phyloP scores from a whole-genome alignment of 2,329 filamentous ascomycete genomes.

The Aspergillus tanneri region DNA sequence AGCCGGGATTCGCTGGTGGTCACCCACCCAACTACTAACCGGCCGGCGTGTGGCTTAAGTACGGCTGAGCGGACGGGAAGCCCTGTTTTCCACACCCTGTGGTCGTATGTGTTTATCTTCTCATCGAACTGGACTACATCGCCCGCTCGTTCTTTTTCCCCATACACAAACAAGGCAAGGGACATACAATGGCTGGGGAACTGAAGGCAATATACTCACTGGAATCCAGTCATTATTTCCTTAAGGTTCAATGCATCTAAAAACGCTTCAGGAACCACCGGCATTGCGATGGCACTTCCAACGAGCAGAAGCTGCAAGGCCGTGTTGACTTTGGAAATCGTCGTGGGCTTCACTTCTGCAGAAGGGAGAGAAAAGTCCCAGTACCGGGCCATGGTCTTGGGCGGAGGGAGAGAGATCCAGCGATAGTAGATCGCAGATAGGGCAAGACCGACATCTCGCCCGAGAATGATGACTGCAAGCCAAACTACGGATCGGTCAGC shows the following conservation, averaged over 20 bases:
- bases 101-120: slow-evolving; percentile 42
- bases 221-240: slow-evolving; percentile 60
- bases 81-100: slow-evolving; percentile 50
- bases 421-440: slow-evolving; percentile 91
- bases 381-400: slow-evolving; percentile 88
- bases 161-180: neutral
- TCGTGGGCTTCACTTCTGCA: slow-evolving; percentile 47
- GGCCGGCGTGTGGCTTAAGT: slow-evolving; percentile 50
- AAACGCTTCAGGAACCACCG: slow-evolving; percentile 63
- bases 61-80: slow-evolving; percentile 51
- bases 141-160: neutral
- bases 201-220: slow-evolving; percentile 35
- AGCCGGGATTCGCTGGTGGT: slow-evolving; percentile 50
- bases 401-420: slow-evolving; percentile 88
- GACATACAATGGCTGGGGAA: neutral
- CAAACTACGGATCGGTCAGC: slow-evolving; percentile 58
- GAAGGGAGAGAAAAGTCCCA: slow-evolving; percentile 90
- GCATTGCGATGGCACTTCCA: slow-evolving; percentile 77
- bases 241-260: slow-evolving; percentile 54
- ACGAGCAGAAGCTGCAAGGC: slow-evolving; percentile 86
- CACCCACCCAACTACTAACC: slow-evolving; percentile 52
- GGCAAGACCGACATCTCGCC: slow-evolving; percentile 78
- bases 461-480: slow-evolving; percentile 85
- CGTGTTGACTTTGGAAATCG: slow-evolving; percentile 70
- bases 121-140: slow-evolving; percentile 10